These are phyloP conservation scores for Blastocystis sp. DNA, from an alignment of 352 stramenopile genomes.

Conservation along the genomic window DNA sequence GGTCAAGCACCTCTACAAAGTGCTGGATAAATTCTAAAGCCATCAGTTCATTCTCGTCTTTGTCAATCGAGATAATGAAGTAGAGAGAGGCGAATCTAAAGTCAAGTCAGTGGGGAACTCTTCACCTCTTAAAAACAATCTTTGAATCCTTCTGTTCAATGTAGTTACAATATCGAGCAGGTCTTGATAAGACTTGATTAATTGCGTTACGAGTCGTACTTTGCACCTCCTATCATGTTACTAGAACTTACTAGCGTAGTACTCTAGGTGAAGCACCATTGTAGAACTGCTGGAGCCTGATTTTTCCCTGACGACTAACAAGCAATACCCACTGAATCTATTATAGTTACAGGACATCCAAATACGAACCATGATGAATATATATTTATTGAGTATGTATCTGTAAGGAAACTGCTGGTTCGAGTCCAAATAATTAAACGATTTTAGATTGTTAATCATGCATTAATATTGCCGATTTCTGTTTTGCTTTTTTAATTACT, in stretches of 20 bases:
- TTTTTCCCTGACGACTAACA: conserved; percentile 83
- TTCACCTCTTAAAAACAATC: conserved; percentile 88
- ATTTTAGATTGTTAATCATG: too few species aligned
- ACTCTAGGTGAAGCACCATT: conserved; percentile 72
- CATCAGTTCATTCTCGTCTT: conserved; percentile 93
- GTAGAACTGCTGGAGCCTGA: conserved; percentile 83
- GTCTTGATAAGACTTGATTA: conserved; percentile 74
- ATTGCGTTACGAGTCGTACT: conserved; percentile 80
- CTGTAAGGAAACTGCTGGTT: too few species aligned
- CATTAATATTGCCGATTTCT: too few species aligned
- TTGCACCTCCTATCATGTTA: conserved; percentile 71
- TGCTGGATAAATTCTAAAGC: conserved; percentile 93
- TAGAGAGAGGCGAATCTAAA: conserved; percentile 88
- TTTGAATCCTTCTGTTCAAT: conserved; percentile 96
- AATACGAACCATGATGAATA: conserved; percentile 29
- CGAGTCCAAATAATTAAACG: too few species aligned
- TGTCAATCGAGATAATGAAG: conserved; percentile 89
- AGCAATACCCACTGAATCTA: conserved; percentile 79
- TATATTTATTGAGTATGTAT: too few species aligned
- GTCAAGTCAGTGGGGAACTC: neutral
- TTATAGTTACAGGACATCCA: neutral
- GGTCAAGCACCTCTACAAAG: conserved; percentile 93
- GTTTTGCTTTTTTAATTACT: too few species aligned
- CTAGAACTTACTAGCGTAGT: neutral
- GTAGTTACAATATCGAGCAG: conserved; percentile 74